These are phyloP conservation scores for Leptographium procerum DNA, from an alignment of 2,329 filamentous ascomycete genomes.

Conservation along the genomic window DNA sequence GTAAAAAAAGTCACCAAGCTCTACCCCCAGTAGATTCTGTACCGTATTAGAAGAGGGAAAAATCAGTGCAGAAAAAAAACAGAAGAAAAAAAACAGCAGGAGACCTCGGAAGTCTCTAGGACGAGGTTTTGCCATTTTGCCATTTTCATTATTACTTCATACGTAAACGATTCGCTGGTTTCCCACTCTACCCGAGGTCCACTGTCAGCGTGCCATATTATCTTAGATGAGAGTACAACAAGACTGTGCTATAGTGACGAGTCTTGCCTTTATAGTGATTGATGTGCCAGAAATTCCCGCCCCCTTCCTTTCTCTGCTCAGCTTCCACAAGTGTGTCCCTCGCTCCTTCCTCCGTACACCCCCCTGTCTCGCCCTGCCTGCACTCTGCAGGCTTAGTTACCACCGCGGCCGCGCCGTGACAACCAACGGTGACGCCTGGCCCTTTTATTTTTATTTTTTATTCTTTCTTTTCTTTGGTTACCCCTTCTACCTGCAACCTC, in stretches of 20 bases:
- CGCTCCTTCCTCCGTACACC: slow-evolving; percentile 1
- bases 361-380: slow-evolving; percentile 4
- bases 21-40: background rate
- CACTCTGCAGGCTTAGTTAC: slow-evolving; percentile 9
- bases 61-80: background rate
- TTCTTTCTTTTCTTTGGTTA: background rate
- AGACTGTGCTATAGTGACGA: background rate
- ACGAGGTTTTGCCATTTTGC: too few species aligned
- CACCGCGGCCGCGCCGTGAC: slow-evolving; percentile 6
- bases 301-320: slow-evolving; percentile 6
- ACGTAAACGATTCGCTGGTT: slow-evolving; percentile 4
- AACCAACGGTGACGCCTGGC: slow-evolving; percentile 10
- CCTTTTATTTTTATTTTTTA: too few species aligned
- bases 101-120: slow-evolving; percentile 1
- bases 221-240: too few species aligned
- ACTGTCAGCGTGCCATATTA: too few species aligned
- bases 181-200: background rate
- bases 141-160: background rate
- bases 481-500: slow-evolving; percentile 8
- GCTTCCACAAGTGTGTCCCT: slow-evolving; percentile 5
- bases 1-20: slow-evolving; percentile 1
- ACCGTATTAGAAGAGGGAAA: too few species aligned
- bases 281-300: slow-evolving; percentile 3
- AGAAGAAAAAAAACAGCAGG: slow-evolving; percentile 1
- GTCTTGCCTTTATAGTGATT: background rate